phyloP scores from a whole-genome alignment of 495 filamentous ascomycete species.

The Penicillium paxilli region DNA sequence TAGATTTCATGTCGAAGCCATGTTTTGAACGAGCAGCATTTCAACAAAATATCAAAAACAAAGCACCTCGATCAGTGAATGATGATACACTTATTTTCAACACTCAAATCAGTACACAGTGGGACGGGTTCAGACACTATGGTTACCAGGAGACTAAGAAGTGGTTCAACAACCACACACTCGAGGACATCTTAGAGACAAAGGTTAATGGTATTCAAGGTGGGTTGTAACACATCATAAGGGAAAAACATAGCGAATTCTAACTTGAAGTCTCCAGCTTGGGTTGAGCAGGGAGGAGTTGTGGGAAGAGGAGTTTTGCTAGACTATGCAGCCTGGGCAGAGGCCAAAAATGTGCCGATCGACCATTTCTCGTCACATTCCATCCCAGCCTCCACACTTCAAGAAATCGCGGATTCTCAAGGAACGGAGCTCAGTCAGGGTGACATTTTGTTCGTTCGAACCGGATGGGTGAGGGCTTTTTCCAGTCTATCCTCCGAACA shows the following conservation, averaged over 20 bases:
- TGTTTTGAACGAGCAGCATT: slow-evolving; percentile 8
- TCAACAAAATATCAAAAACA: slow-evolving; percentile 11
- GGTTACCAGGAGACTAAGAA: slow-evolving; percentile 7
- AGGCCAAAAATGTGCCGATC: slow-evolving; percentile 21
- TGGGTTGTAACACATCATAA: neutral
- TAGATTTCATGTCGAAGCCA: slow-evolving; percentile 8
- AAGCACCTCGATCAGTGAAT: slow-evolving; percentile 11
- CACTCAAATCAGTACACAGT: slow-evolving; percentile 14
- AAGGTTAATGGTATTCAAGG: slow-evolving; percentile 8
- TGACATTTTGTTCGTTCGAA: slow-evolving; percentile 8
- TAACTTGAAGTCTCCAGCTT: slow-evolving; percentile 24
- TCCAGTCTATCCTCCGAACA: neutral
- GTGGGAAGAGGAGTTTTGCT: slow-evolving; percentile 58
- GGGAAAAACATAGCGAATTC: neutral
- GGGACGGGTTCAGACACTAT: slow-evolving; percentile 16
- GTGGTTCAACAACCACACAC: slow-evolving; percentile 8
- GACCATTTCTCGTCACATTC: slow-evolving; percentile 6
- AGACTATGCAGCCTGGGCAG: slow-evolving; percentile 55
- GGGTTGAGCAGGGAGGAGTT: slow-evolving; percentile 48
- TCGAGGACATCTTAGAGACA: neutral
- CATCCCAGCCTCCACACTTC: neutral
- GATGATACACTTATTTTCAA: slow-evolving; percentile 16
- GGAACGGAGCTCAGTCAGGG: slow-evolving; percentile 3
- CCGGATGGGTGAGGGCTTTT: slow-evolving; percentile 7
- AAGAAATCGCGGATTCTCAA: slow-evolving; percentile 3